Percentiles rank a stretch among this genome's conserved stretches.
Conservation (phyloP, 495 filamentous ascomycete genomes). For the Hypoxylon crocopeplum region DNA sequence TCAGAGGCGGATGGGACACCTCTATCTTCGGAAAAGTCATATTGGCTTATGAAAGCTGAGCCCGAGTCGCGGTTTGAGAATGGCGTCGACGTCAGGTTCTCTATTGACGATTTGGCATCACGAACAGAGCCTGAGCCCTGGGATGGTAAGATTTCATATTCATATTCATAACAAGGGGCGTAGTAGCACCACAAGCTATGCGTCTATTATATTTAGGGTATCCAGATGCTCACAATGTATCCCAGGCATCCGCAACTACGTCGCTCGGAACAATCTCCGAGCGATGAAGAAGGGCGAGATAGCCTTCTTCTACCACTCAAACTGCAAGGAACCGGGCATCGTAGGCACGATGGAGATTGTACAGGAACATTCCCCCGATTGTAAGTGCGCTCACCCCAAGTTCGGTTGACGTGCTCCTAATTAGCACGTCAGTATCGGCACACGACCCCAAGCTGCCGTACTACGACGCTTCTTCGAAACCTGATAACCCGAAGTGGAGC, state of each 20-base stretch:
- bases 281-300: constrained; percentile 90
- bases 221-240: constrained; percentile 24
- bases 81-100: constrained; percentile 87
- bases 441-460: constrained; percentile 81
- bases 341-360: constrained; percentile 95
- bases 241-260: constrained; percentile 56
- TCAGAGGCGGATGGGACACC: constrained; percentile 8
- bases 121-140: constrained; percentile 80
- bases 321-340: constrained; percentile 88
- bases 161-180: no score
- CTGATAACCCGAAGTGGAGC: constrained; percentile 86
- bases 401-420: constrained; percentile 26
- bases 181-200: not conserved
- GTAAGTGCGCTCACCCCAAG: constrained; percentile 53
- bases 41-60: constrained; percentile 97
- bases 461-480: constrained; percentile 76
- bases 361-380: constrained; percentile 76
- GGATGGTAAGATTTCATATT: constrained; percentile 67
- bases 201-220: constrained; percentile 6
- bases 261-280: constrained; percentile 84
- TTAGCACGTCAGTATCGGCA: constrained; percentile 66
- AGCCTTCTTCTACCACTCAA: constrained; percentile 98
- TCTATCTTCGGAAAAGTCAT: constrained; percentile 51
- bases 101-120: constrained; percentile 85
- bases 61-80: constrained; percentile 86